These are phyloP conservation scores for Sindora glabra DNA, from an alignment of 306 rosid genomes.

Conservation along the genomic window DNA sequence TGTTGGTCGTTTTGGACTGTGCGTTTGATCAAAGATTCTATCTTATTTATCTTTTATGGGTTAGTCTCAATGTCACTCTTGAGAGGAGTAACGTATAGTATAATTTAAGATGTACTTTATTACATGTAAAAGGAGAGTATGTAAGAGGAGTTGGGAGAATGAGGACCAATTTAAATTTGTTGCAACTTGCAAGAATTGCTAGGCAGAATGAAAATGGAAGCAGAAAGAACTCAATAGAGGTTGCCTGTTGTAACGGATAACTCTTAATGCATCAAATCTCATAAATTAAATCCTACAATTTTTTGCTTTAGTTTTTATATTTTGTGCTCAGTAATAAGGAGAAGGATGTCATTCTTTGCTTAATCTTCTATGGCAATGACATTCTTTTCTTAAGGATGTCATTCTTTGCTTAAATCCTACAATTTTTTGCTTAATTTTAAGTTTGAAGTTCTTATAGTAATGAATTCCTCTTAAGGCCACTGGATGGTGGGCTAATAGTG, in stretches of 20 bases:
- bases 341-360: no score
- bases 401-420: no score
- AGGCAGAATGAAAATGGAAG: neutral
- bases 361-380: no score
- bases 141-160: neutral
- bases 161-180: neutral
- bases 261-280: no score
- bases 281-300: no score
- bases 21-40: neutral
- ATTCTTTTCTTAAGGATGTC: no score
- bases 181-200: neutral
- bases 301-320: no score
- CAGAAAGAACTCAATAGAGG: neutral
- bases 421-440: no score
- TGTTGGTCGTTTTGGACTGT: slow-evolving; percentile 2
- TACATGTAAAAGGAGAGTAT: neutral
- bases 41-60: neutral
- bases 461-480: no score
- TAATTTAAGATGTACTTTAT: neutral
- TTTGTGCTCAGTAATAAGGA: no score
- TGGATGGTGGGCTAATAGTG: no score
- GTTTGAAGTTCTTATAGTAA: no score
- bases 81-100: neutral
- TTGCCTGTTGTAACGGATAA: neutral
- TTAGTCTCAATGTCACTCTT: neutral